Evolutionary conservation across 1,284 basidiomycete species (phyloP).

Genomic region (Cutaneotrichosporon dermatis): DNA sequence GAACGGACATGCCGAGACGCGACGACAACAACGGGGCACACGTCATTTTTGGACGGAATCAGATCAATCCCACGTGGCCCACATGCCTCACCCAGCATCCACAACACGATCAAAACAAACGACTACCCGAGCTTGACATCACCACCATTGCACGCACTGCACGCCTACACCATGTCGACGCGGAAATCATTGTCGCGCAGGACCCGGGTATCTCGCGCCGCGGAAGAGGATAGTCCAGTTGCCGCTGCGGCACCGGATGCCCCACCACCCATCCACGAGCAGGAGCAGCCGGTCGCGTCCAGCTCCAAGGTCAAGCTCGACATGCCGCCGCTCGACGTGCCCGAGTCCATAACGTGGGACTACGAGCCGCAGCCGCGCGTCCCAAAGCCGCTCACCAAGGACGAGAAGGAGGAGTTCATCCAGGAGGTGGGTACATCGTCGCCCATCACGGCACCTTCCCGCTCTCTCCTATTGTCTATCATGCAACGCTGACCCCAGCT

Average conservation of each 20-base stretch:
- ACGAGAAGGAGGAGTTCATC: constrained; percentile 32
- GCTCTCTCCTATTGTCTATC: no score
- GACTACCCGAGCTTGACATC: neutral
- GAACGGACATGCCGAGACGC: neutral
- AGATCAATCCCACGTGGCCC: no score
- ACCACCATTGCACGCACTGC: neutral
- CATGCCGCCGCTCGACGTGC: constrained; percentile 25
- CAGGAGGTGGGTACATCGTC: constrained; percentile 43
- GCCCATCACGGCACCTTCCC: no score
- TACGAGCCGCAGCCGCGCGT: constrained; percentile 18
- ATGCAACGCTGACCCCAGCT: constrained; percentile 32
- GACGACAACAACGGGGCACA: constrained; percentile 4
- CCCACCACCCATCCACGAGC: neutral
- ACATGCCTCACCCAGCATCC: no score
- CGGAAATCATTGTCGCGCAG: constrained; percentile 19
- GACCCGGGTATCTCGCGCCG: neutral
- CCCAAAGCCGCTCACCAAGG: constrained; percentile 22
- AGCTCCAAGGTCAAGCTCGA: constrained; percentile 34
- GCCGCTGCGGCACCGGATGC: neutral
- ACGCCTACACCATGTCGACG: constrained; percentile 10
- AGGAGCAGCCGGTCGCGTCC: constrained; percentile 1
- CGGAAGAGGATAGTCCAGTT: neutral
- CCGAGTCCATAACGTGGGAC: constrained; percentile 35
- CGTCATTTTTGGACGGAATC: constrained; percentile 2
- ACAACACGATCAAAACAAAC: constrained; percentile 11